Base-by-base conservation (phyloP, 176 grass and related monocot species). In the Saccharum spontaneum region DNA sequence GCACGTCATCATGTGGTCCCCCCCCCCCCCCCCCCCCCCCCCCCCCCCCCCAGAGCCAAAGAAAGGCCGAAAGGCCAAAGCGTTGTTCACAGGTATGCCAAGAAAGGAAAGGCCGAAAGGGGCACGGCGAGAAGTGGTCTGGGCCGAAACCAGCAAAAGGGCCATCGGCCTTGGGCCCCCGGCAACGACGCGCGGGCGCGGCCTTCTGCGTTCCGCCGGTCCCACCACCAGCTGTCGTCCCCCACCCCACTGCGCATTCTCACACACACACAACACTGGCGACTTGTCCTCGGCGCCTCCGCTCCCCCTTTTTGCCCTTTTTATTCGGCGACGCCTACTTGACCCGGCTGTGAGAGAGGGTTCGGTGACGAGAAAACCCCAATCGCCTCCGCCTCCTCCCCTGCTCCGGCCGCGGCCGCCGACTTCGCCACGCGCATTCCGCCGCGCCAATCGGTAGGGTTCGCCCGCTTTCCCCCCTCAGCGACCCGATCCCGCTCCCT, bases 221-320 rank as follows among this genome's bases (percentile, higher is more conserved):
- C 86, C 72, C 86, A 83, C 88, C 68, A 89, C 83, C 79, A 78
- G 28, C 38, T 86, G 79, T 77, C 77, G 71, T 30, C 67, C 79
- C 33, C 31, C 79, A 70, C 79, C 12, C 24, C 62, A 65, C 26
- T 30, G 61, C 60, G 30, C 72, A 54, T 54, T 63, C 39, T 46
- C 76, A 9, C 79, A 69, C 31, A 22, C 36, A 26, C 55, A 28
- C 60, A 22, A 8, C 10, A 73, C 41, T 38, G 31, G 31, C 66
- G 79, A 70, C 79, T 70, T 23, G 66, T 70, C 79, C 79, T 81
- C 79, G 79, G 33, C 66, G 66, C 80, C 79, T 86, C 88, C 79
- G 88, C 79, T 16, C 64, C 83, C 9, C n/a, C n/a, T n/a, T 3
- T n/a, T 48, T 38, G 2, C 7, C 17, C 1, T 82, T 82, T 63